A percentile compares a stretch with the other conserved stretches of the same genome.
Evolutionary conservation across 2,329 filamentous ascomycete species (phyloP).

Genomic region (Cercospora sesami): DNA sequence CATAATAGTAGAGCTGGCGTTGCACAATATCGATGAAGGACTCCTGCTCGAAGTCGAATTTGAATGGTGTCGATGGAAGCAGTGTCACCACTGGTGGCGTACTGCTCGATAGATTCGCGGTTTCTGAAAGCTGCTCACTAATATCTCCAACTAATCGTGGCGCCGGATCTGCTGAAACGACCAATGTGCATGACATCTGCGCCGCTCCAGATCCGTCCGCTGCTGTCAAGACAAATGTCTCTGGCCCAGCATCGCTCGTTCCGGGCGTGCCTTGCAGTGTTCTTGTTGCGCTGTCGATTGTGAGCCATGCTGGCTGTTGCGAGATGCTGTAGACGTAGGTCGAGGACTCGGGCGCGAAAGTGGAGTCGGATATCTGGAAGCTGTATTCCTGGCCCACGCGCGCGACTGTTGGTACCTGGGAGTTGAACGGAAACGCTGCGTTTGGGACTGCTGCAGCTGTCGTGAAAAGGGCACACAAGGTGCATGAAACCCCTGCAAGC

Average conservation of each 20-base stretch:
- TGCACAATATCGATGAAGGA: conserved; percentile 61
- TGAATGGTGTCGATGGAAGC: conserved; percentile 40
- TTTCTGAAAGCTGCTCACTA: conserved; percentile 57
- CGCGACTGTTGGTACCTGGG: conserved; percentile 78
- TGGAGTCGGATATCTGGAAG: conserved; percentile 71
- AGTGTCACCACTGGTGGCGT: conserved; percentile 58
- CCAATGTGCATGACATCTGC: conserved; percentile 66
- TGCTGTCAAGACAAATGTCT: conserved; percentile 67
- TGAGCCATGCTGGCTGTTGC: conserved; percentile 70
- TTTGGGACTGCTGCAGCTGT: conserved; percentile 36
- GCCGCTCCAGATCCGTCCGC: conserved; percentile 65
- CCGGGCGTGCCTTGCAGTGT: conserved; percentile 71
- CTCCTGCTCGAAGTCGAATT: conserved; percentile 46
- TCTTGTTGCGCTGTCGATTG: conserved; percentile 64
- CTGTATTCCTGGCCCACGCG: conserved; percentile 66
- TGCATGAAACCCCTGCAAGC: conserved; percentile 23
- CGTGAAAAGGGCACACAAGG: conserved; percentile 21
- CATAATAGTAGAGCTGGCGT: conserved; percentile 68
- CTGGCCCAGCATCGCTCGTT: conserved; percentile 57
- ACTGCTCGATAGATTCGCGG: conserved; percentile 56
- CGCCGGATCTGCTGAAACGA: conserved; percentile 61
- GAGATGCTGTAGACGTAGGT: conserved; percentile 66
- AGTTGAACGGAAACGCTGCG: conserved; percentile 72
- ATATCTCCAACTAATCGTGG: conserved; percentile 60
- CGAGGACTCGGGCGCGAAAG: conserved; percentile 63